A percentile compares a stretch with the other conserved stretches of the same genome.
phyloP scores from a whole-genome alignment of 257 asterid species.

The Solanum dulcamara region DNA sequence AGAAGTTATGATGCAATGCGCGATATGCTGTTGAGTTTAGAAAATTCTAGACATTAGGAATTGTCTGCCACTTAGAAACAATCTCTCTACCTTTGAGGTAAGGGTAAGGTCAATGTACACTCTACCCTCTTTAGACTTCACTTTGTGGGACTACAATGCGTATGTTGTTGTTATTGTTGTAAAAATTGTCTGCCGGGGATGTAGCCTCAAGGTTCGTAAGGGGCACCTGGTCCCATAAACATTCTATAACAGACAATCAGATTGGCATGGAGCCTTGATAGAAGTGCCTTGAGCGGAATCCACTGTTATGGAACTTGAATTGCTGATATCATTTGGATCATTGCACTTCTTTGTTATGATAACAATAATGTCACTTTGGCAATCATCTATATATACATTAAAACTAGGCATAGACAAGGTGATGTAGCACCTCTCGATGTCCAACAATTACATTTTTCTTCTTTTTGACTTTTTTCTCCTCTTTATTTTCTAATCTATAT shows the following conservation, averaged over 20 bases:
- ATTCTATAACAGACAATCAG: not conserved
- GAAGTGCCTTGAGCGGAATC: not conserved
- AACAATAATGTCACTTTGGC: not conserved
- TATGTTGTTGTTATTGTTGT: not conserved
- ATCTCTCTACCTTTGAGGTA: not conserved
- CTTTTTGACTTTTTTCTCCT: not conserved
- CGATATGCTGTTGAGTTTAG: not conserved
- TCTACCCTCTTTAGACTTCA: not conserved
- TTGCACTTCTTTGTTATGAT: not conserved
- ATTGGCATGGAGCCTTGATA: not conserved
- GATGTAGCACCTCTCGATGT: not conserved
- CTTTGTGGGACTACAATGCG: not conserved
- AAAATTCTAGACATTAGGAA: not conserved
- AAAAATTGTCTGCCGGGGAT: not conserved
- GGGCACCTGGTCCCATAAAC: not conserved
- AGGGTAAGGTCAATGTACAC: not conserved
- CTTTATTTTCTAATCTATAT: too few relatives aligned
- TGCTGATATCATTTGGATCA: not conserved
- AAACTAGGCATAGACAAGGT: not conserved
- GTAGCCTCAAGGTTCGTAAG: not conserved
- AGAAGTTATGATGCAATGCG: not conserved
- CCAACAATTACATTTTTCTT: not conserved
- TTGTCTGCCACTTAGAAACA: not conserved
- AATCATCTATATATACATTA: not conserved
- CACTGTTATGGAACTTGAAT: too few relatives aligned